These are phyloP conservation scores for Schoenoplectus triqueter DNA, from an alignment of 202 grass and related monocot species.

Conservation along the genomic window DNA sequence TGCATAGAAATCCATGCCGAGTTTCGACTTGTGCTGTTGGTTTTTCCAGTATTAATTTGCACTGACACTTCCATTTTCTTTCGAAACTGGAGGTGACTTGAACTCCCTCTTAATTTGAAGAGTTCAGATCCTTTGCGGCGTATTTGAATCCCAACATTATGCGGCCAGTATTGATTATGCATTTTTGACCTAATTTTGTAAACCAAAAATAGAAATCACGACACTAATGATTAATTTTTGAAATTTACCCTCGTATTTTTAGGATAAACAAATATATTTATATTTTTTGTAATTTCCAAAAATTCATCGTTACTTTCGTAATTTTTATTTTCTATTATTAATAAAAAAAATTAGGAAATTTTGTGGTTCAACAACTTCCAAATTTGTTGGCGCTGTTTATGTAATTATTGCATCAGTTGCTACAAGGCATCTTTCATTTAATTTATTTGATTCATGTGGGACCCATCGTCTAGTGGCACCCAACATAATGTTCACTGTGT, in stretches of 20 bases:
- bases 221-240: no score
- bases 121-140: neutral
- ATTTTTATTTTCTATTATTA: no score
- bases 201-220: no score
- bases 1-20: neutral
- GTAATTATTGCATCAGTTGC: neutral
- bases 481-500: neutral
- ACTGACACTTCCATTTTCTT: neutral
- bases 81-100: no score
- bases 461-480: neutral
- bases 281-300: no score
- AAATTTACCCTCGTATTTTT: no score
- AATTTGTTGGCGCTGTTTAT: conserved; percentile 6
- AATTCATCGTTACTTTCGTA: no score
- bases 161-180: neutral
- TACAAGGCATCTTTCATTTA: neutral
- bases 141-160: neutral
- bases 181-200: no score
- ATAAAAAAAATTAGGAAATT: no score
- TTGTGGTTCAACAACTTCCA: neutral
- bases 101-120: neutral
- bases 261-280: no score
- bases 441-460: neutral
- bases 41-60: neutral
- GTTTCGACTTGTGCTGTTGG: neutral